A percentile compares a stretch with the other conserved stretches of the same genome.
Conservation (phyloP, 768 basidiomycete species). For the Chalciporus pseudorubinellus region DNA sequence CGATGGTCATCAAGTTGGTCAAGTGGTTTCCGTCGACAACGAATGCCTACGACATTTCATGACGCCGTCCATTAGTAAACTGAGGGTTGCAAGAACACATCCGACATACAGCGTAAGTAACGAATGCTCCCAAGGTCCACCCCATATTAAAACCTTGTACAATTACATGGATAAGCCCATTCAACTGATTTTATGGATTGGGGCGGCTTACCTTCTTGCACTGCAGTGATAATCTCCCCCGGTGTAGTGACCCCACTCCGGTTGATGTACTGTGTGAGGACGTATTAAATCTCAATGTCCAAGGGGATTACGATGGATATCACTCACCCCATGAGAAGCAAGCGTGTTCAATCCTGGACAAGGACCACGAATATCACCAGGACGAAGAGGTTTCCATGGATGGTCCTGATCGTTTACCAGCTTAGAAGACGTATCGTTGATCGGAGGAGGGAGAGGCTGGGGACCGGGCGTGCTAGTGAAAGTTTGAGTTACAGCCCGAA, state of each 20-base stretch:
- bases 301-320: too few species aligned
- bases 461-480: background rate
- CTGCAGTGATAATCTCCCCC: constrained; percentile 22
- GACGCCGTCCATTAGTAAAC: background rate
- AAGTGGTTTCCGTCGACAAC: constrained; percentile 27
- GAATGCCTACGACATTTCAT: constrained; percentile 16
- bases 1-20: constrained; percentile 29
- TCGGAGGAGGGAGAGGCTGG: background rate
- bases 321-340: constrained; percentile 26
- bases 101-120: constrained; percentile 20
- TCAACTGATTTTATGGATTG: too few species aligned
- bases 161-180: too few species aligned
- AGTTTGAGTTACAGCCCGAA: background rate
- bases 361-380: constrained; percentile 19
- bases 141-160: constrained; percentile 29
- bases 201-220: constrained; percentile 18
- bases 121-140: constrained; percentile 17
- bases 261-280: constrained; percentile 14
- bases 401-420: background rate
- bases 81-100: background rate
- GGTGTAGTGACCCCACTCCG: constrained; percentile 21
- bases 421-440: background rate
- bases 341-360: constrained; percentile 27
- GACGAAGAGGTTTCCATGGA: background rate
- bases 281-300: background rate